Conservation (phyloP, 2,329 filamentous ascomycete species). For the Colletotrichum navitas region DNA sequence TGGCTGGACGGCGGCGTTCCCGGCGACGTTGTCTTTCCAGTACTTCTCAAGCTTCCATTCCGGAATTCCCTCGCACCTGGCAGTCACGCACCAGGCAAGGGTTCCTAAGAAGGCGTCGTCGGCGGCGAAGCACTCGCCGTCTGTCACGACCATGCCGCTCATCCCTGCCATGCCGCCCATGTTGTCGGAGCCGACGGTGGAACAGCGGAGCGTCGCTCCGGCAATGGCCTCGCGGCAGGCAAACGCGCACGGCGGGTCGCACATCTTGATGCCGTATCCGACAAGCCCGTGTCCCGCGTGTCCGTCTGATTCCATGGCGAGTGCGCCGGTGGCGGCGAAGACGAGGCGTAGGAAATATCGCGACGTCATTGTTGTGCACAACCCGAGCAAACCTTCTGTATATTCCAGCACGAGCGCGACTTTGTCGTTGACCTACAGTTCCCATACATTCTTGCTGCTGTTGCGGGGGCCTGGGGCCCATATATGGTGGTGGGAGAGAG, state of each 20-base stretch:
- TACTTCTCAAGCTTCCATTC: conserved; percentile 24
- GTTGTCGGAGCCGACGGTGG: conserved; percentile 19
- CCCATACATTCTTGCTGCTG: too few relatives aligned
- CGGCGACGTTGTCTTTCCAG: not conserved
- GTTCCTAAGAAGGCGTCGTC: conserved; percentile 46
- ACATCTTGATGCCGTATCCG: conserved; percentile 27
- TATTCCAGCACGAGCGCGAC: too few relatives aligned
- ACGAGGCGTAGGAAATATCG: not conserved
- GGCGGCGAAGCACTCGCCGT: conserved; percentile 44
- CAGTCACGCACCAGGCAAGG: conserved; percentile 46
- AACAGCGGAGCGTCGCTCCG: conserved; percentile 44
- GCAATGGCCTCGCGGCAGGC: conserved; percentile 45
- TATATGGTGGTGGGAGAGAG: too few relatives aligned
- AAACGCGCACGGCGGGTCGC: conserved; percentile 47
- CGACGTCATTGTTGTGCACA: not conserved
- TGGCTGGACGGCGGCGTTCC: not conserved
- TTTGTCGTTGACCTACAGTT: too few relatives aligned
- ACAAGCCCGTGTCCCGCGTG: conserved; percentile 20
- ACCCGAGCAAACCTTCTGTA: not conserved
- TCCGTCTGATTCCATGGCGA: not conserved
- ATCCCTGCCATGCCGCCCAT: conserved; percentile 28
- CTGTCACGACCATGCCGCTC: conserved; percentile 34
- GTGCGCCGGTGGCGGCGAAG: not conserved
- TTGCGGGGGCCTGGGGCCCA: too few relatives aligned
- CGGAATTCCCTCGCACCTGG: conserved; percentile 42